Conservation (phyloP, 371 early-diverging fungal species). For the Mortierella sp. region DNA sequence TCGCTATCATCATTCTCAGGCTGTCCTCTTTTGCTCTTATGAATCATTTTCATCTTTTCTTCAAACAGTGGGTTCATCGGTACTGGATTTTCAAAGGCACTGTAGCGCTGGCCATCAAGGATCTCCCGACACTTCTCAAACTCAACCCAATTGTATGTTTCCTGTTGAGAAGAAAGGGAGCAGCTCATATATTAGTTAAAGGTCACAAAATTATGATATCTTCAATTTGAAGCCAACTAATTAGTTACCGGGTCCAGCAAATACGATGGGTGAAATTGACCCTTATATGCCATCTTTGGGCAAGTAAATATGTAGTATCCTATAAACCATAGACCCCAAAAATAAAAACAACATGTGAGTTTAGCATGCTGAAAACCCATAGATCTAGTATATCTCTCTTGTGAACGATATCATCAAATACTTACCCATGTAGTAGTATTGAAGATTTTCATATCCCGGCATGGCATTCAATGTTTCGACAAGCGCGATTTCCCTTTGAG, state of each 20-base stretch:
- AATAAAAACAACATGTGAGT: neutral
- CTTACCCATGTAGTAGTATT: conserved; percentile 91
- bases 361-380: neutral
- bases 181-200: neutral
- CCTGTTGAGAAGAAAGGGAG: conserved; percentile 16
- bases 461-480: conserved; percentile 57
- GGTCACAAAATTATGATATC: too few species aligned
- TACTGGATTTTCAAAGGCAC: conserved; percentile 27
- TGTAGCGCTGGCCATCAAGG: conserved; percentile 35
- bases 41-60: conserved; percentile 30
- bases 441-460: conserved; percentile 55
- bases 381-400: neutral
- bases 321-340: conserved; percentile 15
- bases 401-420: neutral
- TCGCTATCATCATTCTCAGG: conserved; percentile 25
- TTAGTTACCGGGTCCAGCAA: conserved; percentile 74
- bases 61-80: conserved; percentile 42
- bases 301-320: conserved; percentile 93
- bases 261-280: conserved; percentile 85
- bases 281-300: conserved; percentile 95
- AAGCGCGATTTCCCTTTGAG: conserved; percentile 82
- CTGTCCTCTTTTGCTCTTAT: conserved; percentile 15
- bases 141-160: conserved; percentile 53
- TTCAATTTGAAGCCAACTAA: neutral
- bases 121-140: conserved; percentile 48